Evolutionary conservation across 1,284 basidiomycete species (phyloP).

Genomic region (Ganoderma lucidum): DNA sequence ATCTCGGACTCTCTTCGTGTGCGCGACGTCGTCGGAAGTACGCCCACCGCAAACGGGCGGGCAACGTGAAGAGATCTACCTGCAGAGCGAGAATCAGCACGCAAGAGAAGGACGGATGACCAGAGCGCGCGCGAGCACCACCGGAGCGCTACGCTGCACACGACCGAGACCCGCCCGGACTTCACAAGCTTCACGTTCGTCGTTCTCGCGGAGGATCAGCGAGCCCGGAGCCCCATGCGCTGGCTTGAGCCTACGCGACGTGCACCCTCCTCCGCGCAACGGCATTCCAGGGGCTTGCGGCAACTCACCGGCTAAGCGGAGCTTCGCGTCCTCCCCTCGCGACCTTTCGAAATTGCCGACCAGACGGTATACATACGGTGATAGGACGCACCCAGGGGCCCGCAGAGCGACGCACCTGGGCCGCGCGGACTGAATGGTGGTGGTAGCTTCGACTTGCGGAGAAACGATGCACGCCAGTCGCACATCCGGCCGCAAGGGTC

Average conservation of each 20-base stretch:
- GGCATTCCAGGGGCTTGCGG: background rate
- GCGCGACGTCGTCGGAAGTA: background rate
- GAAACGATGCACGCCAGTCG: background rate
- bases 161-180: background rate
- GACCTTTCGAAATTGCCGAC: background rate
- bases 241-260: background rate
- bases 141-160: constrained; percentile 1
- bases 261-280: background rate
- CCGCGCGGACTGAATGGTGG: background rate
- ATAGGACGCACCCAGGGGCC: background rate
- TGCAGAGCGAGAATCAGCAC: background rate
- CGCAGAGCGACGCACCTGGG: background rate
- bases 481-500: background rate
- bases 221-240: background rate
- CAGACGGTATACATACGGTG: background rate
- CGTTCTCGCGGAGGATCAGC: constrained; percentile 4
- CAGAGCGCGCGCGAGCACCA: background rate
- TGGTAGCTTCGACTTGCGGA: background rate
- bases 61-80: background rate
- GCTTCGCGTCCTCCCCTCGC: constrained; percentile 3
- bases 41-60: background rate
- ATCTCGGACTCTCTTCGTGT: background rate
- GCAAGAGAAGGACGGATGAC: background rate
- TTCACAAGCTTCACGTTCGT: background rate
- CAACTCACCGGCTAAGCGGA: constrained; percentile 5